Conservation (phyloP, 1,284 basidiomycete species). For the Lignosus rhinocerotis region DNA sequence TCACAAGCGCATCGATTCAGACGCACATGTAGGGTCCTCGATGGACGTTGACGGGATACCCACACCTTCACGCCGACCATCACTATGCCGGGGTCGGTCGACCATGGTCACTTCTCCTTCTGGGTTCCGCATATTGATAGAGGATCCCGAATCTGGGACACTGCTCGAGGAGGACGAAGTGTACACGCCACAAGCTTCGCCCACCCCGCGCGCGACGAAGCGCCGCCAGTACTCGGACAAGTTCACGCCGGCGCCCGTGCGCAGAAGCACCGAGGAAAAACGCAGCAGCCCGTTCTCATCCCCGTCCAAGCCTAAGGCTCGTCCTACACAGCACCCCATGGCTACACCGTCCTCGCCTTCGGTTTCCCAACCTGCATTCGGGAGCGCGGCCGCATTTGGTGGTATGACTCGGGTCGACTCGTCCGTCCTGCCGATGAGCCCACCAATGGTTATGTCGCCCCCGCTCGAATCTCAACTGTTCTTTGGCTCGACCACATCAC, state of each 20-base stretch:
- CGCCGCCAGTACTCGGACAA: conserved; percentile 23
- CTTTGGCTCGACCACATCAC: conserved; percentile 28
- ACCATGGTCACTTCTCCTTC: conserved; percentile 13
- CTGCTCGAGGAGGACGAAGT: conserved; percentile 9
- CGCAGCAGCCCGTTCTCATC: conserved; percentile 19
- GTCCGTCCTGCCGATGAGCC: conserved; percentile 34
- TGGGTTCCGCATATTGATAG: conserved; percentile 38
- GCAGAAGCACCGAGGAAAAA: conserved; percentile 24
- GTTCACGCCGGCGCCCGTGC: conserved; percentile 33
- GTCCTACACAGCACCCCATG: neutral
- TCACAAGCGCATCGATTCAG: conserved; percentile 6
- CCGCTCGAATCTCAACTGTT: conserved; percentile 37
- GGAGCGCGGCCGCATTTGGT: too few relatives aligned
- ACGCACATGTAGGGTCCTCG: neutral
- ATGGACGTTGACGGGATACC: neutral
- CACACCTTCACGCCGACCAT: conserved; percentile 8
- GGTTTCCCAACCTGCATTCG: neutral
- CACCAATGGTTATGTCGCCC: conserved; percentile 34
- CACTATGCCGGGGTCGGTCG: conserved; percentile 9
- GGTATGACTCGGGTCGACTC: conserved; percentile 24
- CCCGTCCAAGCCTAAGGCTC: conserved; percentile 1
- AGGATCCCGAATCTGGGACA: conserved; percentile 29
- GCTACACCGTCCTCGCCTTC: neutral
- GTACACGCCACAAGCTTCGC: conserved; percentile 19
- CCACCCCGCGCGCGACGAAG: conserved; percentile 23